Evolutionary conservation across 345 rosid species (phyloP), one percentile per base, ranked within the genome.

Genomic region (Populus nigra): DNA sequence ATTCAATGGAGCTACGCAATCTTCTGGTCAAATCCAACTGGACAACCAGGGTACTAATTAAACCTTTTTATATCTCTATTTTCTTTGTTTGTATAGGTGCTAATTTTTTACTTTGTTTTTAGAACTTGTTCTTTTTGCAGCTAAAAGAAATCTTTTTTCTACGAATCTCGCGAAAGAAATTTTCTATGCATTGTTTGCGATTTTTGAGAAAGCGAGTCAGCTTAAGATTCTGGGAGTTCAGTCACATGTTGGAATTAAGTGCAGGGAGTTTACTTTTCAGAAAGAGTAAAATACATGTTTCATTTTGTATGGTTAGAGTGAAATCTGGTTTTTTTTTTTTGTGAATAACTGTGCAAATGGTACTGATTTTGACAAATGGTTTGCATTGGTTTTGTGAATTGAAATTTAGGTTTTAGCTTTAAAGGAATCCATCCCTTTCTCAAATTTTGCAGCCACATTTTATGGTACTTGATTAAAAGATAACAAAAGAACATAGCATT

Each of bases 1-100:
- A 88, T 89, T 73, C 97, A 91, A 57, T 94, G 98, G 98, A 91
- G 97, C 85, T 94, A 91, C 77, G 97, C 90, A 82, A 91, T 94
- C 72, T 94, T 92, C 82, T 96, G 99, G 99, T 90, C 98, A 77
- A 79, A 83, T 79, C 91, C 99, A 69, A 73, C 90, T 67, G 77
- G 82, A 75, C 93, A 92, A 68, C 94, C 89, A 74, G 97, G 97
- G 99, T 96, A 90, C 73, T 12, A 9, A 53, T 59, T 43, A n/a
- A 29, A 77, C 75, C 50, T 22, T 35, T 27, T 27, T 53, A 11
- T 59, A 55, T 22, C 50, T 76, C 69, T 49, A 27, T 23, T 66
- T 79, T 65, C 55, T 1, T 69, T 43, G 43, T 35, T n/a, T 5
- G 69, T 41, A 7, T 65, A 75, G 71, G 55, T 76, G 71, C 29